Percentiles rank a stretch among this genome's conserved stretches.
Evolutionary conservation across 176 grass and related monocot genomes (phyloP).

Genomic region (Oryza nivara): DNA sequence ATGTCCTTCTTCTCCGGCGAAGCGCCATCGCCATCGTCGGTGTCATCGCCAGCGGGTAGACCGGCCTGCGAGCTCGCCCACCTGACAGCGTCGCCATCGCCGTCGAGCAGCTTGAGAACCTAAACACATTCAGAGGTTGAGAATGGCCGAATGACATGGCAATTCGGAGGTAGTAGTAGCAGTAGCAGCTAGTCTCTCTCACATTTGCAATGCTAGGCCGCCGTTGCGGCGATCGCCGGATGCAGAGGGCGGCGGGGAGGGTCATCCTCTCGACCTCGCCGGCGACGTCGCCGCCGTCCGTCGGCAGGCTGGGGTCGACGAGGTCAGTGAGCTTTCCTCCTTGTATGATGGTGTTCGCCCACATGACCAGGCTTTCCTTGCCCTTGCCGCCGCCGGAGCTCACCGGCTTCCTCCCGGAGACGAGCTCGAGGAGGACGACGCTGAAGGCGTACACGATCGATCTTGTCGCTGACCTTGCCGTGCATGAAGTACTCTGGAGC

Average conservation of each 20-base stretch:
- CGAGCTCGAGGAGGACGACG: conserved; percentile 88
- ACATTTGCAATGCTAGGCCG: conserved; percentile 65
- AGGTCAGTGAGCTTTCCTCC: conserved; percentile 61
- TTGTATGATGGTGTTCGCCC: conserved; percentile 64
- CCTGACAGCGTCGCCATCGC: conserved; percentile 51
- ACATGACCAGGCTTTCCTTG: conserved; percentile 82
- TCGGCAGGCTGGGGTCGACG: conserved; percentile 53
- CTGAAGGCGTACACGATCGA: conserved; percentile 89
- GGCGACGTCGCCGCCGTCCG: neutral
- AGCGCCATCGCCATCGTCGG: neutral
- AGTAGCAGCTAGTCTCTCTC: too few species aligned
- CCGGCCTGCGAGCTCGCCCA: conserved; percentile 60
- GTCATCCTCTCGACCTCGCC: conserved; percentile 67
- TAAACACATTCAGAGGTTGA: conserved; percentile 14
- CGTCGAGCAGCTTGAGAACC: conserved; percentile 69
- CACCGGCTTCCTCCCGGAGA: conserved; percentile 90
- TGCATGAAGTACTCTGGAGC: conserved; percentile 97
- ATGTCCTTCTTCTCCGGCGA: conserved; percentile 51
- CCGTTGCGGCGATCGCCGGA: conserved; percentile 51
- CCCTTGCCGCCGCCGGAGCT: conserved; percentile 61
- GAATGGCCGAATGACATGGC: neutral
- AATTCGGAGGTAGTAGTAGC: too few species aligned
- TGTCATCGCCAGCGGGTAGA: neutral
- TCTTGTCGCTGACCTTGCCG: conserved; percentile 90
- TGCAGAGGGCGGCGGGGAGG: conserved; percentile 77